Base-by-base conservation (phyloP, 78 protist species). In the Creolimax fragrantissima region DNA sequence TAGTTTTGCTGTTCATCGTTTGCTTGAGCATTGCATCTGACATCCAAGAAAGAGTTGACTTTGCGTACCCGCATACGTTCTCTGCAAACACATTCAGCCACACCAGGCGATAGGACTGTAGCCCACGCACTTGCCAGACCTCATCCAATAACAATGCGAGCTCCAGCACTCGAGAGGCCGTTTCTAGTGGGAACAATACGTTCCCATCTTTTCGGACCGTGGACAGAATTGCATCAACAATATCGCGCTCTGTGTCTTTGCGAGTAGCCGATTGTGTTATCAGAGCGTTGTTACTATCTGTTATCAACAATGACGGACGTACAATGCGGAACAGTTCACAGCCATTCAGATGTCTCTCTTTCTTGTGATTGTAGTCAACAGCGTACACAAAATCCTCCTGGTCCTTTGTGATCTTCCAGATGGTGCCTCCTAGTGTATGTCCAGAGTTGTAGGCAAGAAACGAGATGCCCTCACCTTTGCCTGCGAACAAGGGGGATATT, bases 321-420 rank as follows among this genome's bases (percentile, higher is more conserved):
- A 36, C 5, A 43, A 90, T 90, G 42, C 11, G 5, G 5, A 7
- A 7, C 4, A 90, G 41, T 35, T 35, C 92, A 32, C 43, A 66
- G n/a, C 92, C 92, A 41, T 35, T 45, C 5, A 90, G 83, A 11
- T 88, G 90, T 36, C 98, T 94, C 41, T 97, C 99, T 35, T 36
- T 7, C 45, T 84, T 35, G 88, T 97, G 97, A 85, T 96, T 95
- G 93, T 66, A 97, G 67, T 96, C 96, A 32, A 96, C 92, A 3
- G 97, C 99, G 84, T 98, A 98, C 39, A 98, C 92, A 24, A 98
- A 92, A 7, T 94, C 93, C 89, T 98, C 98, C 41, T 93, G 42
- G 5, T 96, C 99, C 43, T 93, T 97, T 43, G 90, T 43, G 24
- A 98, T 95, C 67, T 47, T 88, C 99, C 99, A 98, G 17, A 98